Base-by-base conservation (phyloP, 106 monocot species). In the Dendrobium chrysotoxum region DNA sequence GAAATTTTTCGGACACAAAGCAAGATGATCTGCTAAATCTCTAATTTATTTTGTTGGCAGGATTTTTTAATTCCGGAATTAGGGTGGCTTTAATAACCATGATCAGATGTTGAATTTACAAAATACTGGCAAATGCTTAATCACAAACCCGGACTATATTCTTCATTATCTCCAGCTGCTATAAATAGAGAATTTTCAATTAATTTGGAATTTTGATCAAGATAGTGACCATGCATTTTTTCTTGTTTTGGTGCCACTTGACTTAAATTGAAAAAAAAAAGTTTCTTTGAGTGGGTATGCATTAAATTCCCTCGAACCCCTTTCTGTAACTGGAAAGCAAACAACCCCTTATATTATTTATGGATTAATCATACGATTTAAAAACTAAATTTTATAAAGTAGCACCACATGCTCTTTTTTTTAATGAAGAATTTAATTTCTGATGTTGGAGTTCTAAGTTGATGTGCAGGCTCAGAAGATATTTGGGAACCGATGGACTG, bases 401-500 rank as follows among this genome's bases (percentile, higher is more conserved):
- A 50, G 50, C 50, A 50, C 0, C 50, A 10, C 11, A 13, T 50
- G 50, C 13, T 77, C 30, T 17, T 53, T 20, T 10, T 77, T 0
- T n/a, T 12, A 44, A 25, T 30, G 5, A 16, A 26, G 30, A 28
- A 53, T 28, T 39, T 23, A 4, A 61, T 41, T 17, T 58, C 4
- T 81, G 23, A 57, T 23, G 17, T n/a, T 25, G 45, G 64, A 25
- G 70, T 64, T 25, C 54, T 35, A 77, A 40, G 15, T 26, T 80
- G 26, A 40, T 85, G 28, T 84, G 46, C 83, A 97, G 96, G 97
- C 94, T 77, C 97, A 98, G 76, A 98, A 91, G 84, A 82, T 94
- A 75, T 92, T 89, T 78, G 97, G 97, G 20, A 98, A 98, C 78
- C 86, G 88, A 87, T 98, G 97, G 97, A 98, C 94, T 65, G 94